Evolutionary conservation across 225 moss, liverwort and hornwort genomes (phyloP).

Genomic region (Neckera pumila): DNA sequence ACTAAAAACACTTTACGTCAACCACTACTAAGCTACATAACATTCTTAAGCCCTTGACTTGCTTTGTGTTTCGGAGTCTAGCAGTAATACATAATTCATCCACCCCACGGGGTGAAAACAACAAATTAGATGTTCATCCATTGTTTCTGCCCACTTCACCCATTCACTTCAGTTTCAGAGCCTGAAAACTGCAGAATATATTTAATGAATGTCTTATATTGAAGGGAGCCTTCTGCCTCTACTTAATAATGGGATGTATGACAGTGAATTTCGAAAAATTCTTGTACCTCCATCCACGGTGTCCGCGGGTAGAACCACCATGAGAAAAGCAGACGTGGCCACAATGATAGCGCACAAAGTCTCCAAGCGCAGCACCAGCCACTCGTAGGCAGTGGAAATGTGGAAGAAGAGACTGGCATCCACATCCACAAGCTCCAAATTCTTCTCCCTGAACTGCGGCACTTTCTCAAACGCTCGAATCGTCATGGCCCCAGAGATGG

Average conservation of each 20-base stretch:
- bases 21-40: background rate
- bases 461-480: slow-evolving; percentile 67
- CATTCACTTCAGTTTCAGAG: background rate
- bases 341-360: slow-evolving; percentile 47
- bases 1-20: background rate
- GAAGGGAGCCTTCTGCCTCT: background rate
- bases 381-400: slow-evolving; percentile 62
- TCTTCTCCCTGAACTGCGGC: slow-evolving; percentile 33
- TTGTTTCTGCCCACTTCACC: background rate
- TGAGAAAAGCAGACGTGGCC: slow-evolving; percentile 51
- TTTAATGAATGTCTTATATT: background rate
- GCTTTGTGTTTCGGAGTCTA: background rate
- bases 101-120: background rate
- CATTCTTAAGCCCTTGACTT: background rate
- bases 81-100: background rate
- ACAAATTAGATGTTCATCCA: background rate
- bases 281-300: slow-evolving; percentile 3
- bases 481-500: slow-evolving; percentile 61
- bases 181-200: background rate
- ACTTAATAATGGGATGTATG: background rate
- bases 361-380: slow-evolving; percentile 74
- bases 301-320: slow-evolving; percentile 32
- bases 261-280: no score
- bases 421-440: slow-evolving; percentile 45
- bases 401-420: slow-evolving; percentile 71